Evolutionary conservation across 2,329 filamentous ascomycete species (phyloP).

Genomic region (Talaromyces sp.): DNA sequence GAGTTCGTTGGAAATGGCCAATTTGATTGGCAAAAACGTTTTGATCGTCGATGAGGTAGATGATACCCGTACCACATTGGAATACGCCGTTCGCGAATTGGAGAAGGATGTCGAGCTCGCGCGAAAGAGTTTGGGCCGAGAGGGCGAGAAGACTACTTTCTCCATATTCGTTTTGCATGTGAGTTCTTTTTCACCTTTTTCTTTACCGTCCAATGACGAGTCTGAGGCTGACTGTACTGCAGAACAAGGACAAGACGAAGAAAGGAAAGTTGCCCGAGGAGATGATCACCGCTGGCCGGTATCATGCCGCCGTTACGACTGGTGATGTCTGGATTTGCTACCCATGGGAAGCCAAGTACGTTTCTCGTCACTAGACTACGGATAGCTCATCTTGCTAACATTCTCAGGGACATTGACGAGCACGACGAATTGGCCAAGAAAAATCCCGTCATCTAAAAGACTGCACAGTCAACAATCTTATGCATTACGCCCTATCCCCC

Average conservation of each 20-base stretch:
- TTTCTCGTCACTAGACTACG: slow-evolving; percentile 17
- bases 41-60: slow-evolving; percentile 95
- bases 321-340: slow-evolving; percentile 99
- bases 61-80: slow-evolving; percentile 87
- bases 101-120: slow-evolving; percentile 90
- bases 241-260: slow-evolving; percentile 96
- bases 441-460: slow-evolving; percentile 31
- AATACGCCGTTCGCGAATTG: slow-evolving; percentile 88
- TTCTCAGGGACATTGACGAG: slow-evolving; percentile 73
- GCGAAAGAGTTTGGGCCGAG: slow-evolving; percentile 65
- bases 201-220: not conserved
- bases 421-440: slow-evolving; percentile 69
- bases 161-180: slow-evolving; percentile 94
- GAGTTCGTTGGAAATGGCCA: slow-evolving; percentile 77
- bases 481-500: slow-evolving; percentile 3
- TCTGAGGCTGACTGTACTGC: slow-evolving; percentile 15
- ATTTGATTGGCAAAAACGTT: slow-evolving; percentile 85
- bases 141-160: slow-evolving; percentile 75
- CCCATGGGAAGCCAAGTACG: slow-evolving; percentile 85
- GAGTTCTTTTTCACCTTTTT: slow-evolving; percentile 35
- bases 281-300: slow-evolving; percentile 69
- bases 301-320: slow-evolving; percentile 81
- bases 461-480: not conserved
- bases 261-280: slow-evolving; percentile 78
- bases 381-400: slow-evolving; percentile 22